phyloP scores from a whole-genome alignment of 2,329 filamentous ascomycete genomes.

The Claviceps paspali region DNA sequence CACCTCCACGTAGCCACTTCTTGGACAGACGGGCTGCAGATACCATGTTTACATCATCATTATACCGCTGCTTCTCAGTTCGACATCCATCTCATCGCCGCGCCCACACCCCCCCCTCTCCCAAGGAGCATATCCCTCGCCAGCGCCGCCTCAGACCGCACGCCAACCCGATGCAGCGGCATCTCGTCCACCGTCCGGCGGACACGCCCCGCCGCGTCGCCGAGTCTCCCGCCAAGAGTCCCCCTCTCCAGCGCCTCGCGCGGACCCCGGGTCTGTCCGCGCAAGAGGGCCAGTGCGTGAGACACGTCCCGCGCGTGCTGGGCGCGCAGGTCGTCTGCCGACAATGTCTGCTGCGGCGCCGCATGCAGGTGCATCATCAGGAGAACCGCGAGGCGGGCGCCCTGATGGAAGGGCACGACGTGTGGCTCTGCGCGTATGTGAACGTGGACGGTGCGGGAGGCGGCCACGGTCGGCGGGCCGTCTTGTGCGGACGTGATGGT shows the following conservation, averaged over 20 bases:
- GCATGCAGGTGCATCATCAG: slow-evolving; percentile 45
- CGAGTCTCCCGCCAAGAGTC: slow-evolving; percentile 28
- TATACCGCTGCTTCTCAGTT: too few relatives aligned
- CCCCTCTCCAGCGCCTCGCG: slow-evolving; percentile 23
- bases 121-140: slow-evolving; percentile 34
- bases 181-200: slow-evolving; percentile 42
- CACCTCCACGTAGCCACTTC: too few relatives aligned
- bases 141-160: slow-evolving; percentile 33
- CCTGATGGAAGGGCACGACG: slow-evolving; percentile 20
- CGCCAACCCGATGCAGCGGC: slow-evolving; percentile 42
- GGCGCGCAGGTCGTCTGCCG: slow-evolving; percentile 12
- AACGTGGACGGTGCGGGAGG: slow-evolving; percentile 34
- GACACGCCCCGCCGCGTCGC: slow-evolving; percentile 30
- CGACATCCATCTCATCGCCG: too few relatives aligned
- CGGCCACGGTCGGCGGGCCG: slow-evolving; percentile 28
- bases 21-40: too few relatives aligned
- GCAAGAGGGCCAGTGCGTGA: slow-evolving; percentile 30
- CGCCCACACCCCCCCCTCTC: slow-evolving; percentile 34
- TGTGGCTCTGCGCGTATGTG: slow-evolving; percentile 38
- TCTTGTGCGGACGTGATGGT: slow-evolving; percentile 36
- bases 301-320: slow-evolving; percentile 25
- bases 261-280: slow-evolving; percentile 29
- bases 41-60: too few relatives aligned
- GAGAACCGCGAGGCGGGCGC: slow-evolving; percentile 32
- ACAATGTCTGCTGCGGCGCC: not conserved